Base-by-base conservation (phyloP, 208 protist genomes). In the Spongospora subterranea region DNA sequence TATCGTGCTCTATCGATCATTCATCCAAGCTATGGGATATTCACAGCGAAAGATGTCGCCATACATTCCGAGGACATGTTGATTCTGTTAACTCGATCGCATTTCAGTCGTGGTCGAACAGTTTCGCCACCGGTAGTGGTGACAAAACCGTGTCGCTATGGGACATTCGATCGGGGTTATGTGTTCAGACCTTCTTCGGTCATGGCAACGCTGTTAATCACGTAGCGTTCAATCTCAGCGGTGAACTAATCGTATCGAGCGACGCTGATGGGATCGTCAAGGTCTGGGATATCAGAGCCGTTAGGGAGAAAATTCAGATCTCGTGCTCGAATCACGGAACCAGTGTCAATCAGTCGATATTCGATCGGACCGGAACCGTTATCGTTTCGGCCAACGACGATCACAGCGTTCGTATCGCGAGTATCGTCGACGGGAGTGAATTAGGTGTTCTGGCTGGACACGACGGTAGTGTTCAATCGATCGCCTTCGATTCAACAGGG, bases 101-200 rank as follows among this genome's bases (percentile, higher is more conserved):
- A 64, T 99, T 97, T 95, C 95, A 97, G 93, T 97, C 96, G 1
- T 98, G 94, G 91, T 97, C 98, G 0, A 98, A 98, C 93, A 95
- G 95, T 38, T 54, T 99, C 40, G 95, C 95, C 92, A 98, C 97
- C 0, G 96, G 95, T 88, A 98, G 96, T 90, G 97, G 96, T 0
- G 98, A 99, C 94, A 99, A 99, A 94, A 98, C 97, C 11, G 96
- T 99, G 6, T 98, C 97, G 39, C 92, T 99, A 1, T 99, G 98
- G 97, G 98, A 99, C 93, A 92, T 93, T 0, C 96, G 97, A 41
- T 95, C 97, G 45, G 97, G 97, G 89, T 95, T 96, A 64, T 97
- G 96, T 88, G 96, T 94, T 40, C 96, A 98, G 92, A 97, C 97
- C 6, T 97, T 98, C 92, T 98, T 97, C 93, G 98, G 98, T 11